Evolutionary conservation across 768 basidiomycete genomes (phyloP).

Genomic region (Suillus lakei): DNA sequence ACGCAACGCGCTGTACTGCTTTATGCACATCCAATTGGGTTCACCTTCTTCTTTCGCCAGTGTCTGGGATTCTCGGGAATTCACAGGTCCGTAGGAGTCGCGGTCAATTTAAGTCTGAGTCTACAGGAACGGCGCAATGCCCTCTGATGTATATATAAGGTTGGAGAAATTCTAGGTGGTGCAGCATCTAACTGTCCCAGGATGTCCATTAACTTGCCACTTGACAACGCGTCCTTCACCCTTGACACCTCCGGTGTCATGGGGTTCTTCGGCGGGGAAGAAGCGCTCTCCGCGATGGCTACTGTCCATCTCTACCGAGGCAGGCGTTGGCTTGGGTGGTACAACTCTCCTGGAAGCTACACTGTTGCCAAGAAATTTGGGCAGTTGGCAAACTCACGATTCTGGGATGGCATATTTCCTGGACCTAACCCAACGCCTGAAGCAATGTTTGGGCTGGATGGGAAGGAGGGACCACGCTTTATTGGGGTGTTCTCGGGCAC

Average conservation of each 20-base stretch:
- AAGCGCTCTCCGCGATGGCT: constrained; percentile 42
- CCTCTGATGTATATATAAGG: background rate
- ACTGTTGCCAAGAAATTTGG: constrained; percentile 39
- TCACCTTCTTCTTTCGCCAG: background rate
- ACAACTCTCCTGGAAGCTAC: constrained; percentile 43
- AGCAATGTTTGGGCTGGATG: constrained; percentile 34
- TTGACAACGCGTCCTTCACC: constrained; percentile 15
- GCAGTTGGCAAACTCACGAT: constrained; percentile 29
- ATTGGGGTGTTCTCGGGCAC: constrained; percentile 33
- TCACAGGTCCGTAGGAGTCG: background rate
- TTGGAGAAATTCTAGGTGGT: background rate
- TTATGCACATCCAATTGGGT: background rate
- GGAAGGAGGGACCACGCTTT: constrained; percentile 32
- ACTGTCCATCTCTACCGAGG: constrained; percentile 37
- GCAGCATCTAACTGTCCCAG: background rate
- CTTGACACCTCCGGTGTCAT: constrained; percentile 38
- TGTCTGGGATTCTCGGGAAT: too few species aligned
- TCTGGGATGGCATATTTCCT: constrained; percentile 40
- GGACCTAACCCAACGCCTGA: constrained; percentile 33
- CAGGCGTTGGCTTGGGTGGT: constrained; percentile 40
- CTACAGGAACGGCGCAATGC: background rate
- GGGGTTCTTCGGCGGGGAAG: constrained; percentile 44
- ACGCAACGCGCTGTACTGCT: background rate
- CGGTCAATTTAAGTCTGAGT: background rate
- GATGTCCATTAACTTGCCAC: constrained; percentile 12